Evolutionary conservation across 1,284 basidiomycete genomes (phyloP).

Genomic region (Ceratobasidium theobromae): DNA sequence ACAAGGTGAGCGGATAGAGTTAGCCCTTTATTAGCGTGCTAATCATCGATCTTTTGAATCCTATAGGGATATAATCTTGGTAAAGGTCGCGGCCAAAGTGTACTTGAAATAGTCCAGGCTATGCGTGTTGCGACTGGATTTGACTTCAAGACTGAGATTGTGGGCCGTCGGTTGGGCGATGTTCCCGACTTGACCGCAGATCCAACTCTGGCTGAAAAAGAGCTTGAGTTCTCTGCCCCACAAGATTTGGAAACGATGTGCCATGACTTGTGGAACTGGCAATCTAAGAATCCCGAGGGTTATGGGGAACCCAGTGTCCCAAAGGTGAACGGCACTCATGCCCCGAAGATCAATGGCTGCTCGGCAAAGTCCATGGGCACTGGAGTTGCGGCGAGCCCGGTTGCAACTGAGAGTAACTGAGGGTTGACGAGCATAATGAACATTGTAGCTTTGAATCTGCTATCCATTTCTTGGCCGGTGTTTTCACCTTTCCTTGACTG

Average conservation of each 20-base stretch:
- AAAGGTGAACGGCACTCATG: conserved; percentile 18
- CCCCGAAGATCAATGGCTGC: not conserved
- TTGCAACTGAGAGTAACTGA: conserved; percentile 16
- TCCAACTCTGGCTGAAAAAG: conserved; percentile 86
- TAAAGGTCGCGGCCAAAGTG: conserved; percentile 88
- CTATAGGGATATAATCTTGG: conserved; percentile 86
- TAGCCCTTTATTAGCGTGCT: not conserved
- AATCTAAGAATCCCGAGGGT: conserved; percentile 78
- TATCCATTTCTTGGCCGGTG: not conserved
- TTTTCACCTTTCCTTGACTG: conserved; percentile 6
- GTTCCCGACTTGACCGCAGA: conserved; percentile 97
- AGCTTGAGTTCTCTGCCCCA: conserved; percentile 90
- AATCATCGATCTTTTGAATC: conserved; percentile 31
- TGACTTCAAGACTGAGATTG: conserved; percentile 86
- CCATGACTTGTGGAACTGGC: conserved; percentile 91
- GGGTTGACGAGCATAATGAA: not conserved
- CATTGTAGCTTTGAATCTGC: conserved; percentile 2
- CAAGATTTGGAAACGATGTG: conserved; percentile 87
- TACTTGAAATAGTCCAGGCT: conserved; percentile 92
- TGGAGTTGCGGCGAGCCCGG: conserved; percentile 5
- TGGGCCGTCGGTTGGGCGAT: conserved; percentile 90
- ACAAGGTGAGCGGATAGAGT: conserved; percentile 29
- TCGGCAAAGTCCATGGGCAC: conserved; percentile 12
- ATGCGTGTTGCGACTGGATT: conserved; percentile 92
- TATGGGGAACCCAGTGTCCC: conserved; percentile 46